Evolutionary conservation across 176 grass and related monocot genomes (phyloP), one percentile per base, ranked within the genome.

Genomic region (Aegilops longissima): DNA sequence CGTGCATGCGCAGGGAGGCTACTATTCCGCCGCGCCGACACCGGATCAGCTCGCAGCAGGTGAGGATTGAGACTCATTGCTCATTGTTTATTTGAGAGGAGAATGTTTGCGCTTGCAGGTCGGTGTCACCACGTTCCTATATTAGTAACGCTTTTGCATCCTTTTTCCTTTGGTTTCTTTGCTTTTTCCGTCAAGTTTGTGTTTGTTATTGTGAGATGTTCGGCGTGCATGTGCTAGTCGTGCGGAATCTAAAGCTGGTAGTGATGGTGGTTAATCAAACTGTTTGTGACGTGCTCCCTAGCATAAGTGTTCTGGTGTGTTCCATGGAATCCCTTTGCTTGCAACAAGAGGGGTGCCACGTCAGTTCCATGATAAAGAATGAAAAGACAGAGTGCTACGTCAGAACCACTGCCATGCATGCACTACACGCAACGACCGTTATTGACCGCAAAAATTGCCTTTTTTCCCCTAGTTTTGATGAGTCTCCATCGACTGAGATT

Each of bases 181-280:
- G 45, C 38, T 78, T 71, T 78, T 34, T 27, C 42, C n/a, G 59
- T 39, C 31, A 44, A 52, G 25, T 10, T 73, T 73, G 66, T 35
- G 83, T 79, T 83, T 61, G 0, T 44, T 5, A 79, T 25, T 56
- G 81, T 11, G 39, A 36, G 9, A 5, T 17, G 78, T 66, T 33
- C 49, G 27, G 47, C 77, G 51, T 83, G 71, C 88, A 84, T 91
- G 89, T 91, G 75, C 87, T 84, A 68, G 7, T 75, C 68, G n/a
- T 90, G 89, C 34, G 14, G 75, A 80, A 76, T 59, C 80, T 66
- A 29, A 29, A 59, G 49, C 68, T 45, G 79, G 34, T 27, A 27
- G 27, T 82, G 64, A 18, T 47, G 40, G 63, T 12, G 23, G 27
- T 33, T 56, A 77, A 59, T 59, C 56, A 59, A 58, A 33, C 27